These are phyloP conservation scores for Nannochloropsis gaditana DNA, from an alignment of 108 stramenopile genomes.

Conservation along the genomic window DNA sequence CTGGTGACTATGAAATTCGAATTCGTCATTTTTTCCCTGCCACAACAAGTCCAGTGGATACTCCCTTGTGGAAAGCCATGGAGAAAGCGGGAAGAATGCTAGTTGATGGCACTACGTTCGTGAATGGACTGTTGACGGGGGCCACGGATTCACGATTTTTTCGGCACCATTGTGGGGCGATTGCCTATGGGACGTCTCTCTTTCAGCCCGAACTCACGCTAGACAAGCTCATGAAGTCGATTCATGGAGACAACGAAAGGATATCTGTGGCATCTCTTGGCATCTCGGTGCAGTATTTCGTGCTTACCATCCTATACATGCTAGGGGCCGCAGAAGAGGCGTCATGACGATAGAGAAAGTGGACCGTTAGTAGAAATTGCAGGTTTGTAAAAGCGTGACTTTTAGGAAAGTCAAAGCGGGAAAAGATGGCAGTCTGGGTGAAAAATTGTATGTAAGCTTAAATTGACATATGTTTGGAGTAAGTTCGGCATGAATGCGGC, in stretches of 20 bases:
- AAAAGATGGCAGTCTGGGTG: no score
- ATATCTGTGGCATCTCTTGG: constrained; percentile 30
- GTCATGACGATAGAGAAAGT: no score
- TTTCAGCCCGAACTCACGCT: constrained; percentile 26
- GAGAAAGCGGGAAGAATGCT: constrained; percentile 28
- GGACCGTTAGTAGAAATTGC: no score
- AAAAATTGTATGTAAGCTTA: no score
- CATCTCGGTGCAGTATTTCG: constrained; percentile 41
- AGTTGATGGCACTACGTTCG: constrained; percentile 24
- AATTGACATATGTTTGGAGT: no score
- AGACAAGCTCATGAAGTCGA: constrained; percentile 29
- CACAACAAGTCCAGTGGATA: constrained; percentile 27
- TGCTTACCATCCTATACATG: constrained; percentile 30
- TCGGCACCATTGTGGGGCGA: constrained; percentile 32
- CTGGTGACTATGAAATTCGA: not conserved
- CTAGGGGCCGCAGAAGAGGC: not conserved
- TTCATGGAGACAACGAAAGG: constrained; percentile 42
- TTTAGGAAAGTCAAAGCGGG: no score
- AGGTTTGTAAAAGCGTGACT: no score
- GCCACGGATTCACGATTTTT: constrained; percentile 39
- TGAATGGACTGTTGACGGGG: constrained; percentile 37
- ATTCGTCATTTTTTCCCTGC: constrained; percentile 31
- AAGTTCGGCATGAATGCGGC: no score
- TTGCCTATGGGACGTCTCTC: constrained; percentile 39
- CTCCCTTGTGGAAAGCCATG: constrained; percentile 40